Base-by-base conservation (phyloP, 805 yeast genomes). In the Hagleromyces aurorensis region DNA sequence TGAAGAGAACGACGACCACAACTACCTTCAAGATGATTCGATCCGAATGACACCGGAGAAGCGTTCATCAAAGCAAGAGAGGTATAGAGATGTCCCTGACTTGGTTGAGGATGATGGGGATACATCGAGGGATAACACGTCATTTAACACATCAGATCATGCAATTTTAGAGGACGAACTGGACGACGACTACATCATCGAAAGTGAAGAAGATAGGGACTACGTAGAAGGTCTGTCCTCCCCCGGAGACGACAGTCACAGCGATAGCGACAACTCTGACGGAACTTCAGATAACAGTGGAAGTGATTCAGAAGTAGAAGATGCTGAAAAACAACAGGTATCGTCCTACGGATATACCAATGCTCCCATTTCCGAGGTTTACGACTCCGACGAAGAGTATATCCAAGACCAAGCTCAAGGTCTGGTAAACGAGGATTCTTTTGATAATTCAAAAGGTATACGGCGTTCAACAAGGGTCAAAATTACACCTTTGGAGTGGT, bases 91-190 rank as follows among this genome's bases (percentile, higher is more conserved):
- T 44, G 67, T 69, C 39, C 79, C 79, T 38, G 73, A 71, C 50
- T 72, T 89, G 56, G 84, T 84, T 46, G 91, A 80, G 57, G 94
- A 89, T 55, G 93, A 83, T 71, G 83, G 62, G 10, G 49, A 45
- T 16, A 41, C 55, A 0, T n/a, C n/a, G n/a, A 27, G 47, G 10
- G 54, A 42, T 19, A 44, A 49, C 25, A 47, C 57, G 6, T 44
- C 52, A 2, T 41, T 50, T 22, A 50, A 50, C 31, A 55, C 55
- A 18, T 55, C 58, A n/a, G 59, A 50, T 16, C 48, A 51, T 33
- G 58, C 54, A 2, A 26, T 50, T 15, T 28, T 47, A 10, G 58
- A 51, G 29, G 55, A 46, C 25, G 58, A 52, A 22, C 27, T 48
- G 19, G 43, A 36, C 16, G 43, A 41, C 23, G 43, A 41, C 8